Base-by-base conservation (phyloP, 805 yeast species). In the Wickerhamiella azyma region DNA sequence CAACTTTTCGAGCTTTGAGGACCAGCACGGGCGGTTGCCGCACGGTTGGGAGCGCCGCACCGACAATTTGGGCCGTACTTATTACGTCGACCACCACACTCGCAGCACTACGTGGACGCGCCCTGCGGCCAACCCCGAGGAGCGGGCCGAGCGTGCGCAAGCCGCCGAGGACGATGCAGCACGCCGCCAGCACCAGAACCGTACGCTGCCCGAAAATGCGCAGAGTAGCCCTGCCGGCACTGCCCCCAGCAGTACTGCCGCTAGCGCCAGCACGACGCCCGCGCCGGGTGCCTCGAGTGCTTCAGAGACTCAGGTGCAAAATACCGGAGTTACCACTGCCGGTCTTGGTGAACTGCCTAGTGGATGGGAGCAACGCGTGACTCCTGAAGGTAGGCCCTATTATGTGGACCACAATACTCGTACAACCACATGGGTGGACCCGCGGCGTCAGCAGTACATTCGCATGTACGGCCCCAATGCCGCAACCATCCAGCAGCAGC, bases 371-470 rank as follows among this genome's bases (percentile, higher is more conserved):
- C 97, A 89, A 68, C 73, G 99, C 53, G 82, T 83, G 58, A 92
- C 99, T 6, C 94, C 94, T 24, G 98, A 92, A 66, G 99, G 98
- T 35, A 77, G 98, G 62, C 94, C 97, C 7, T 92, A 92, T 66
- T 92, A 88, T 63, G 98, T 92, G 41, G 99, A 92, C 65, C 99
- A 92, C 68, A 92, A 92, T 65, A 92, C 98, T n/a, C 76, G 99
- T 64, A 92, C 99, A 1, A 92, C 99, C 3, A 92, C 99, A 10
- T 92, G 99, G 99, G 99, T 92, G 40, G 99, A 92, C 65, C 99
- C 99, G 53, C 77, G 99, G 66, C 79, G 98, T 66, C 98, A 92
- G 67, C 99, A 92, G 68, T 92, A 85, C 65, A 92, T 92, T 57
- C 81, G 96, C 63, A 85, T 94, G 51, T 86, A 83, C 63, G 97